These are phyloP conservation scores for Euclidium syriacum DNA, from an alignment of 345 rosid species.

Conservation along the genomic window DNA sequence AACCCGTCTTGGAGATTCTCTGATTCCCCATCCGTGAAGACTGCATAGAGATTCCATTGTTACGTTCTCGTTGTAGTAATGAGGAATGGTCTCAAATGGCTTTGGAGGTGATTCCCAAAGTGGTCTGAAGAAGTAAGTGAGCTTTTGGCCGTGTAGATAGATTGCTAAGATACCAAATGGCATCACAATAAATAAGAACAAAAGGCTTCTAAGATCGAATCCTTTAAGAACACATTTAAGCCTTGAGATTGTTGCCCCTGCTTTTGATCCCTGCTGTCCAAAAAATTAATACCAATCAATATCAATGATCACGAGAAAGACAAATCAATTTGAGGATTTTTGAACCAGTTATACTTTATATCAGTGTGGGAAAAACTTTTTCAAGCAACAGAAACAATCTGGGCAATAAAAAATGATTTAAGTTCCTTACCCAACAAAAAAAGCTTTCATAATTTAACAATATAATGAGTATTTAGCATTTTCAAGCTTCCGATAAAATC, in stretches of 20 bases:
- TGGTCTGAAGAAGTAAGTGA: constrained; percentile 31
- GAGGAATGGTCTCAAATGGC: constrained; percentile 22
- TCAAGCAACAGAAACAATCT: constrained; percentile 26
- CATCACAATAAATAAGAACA: constrained; percentile 20
- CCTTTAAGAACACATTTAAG: constrained; percentile 30
- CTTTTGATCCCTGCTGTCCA: constrained; percentile 25
- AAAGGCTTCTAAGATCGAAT: constrained; percentile 20
- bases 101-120: constrained; percentile 34
- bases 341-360: not conserved
- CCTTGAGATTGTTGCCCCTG: constrained; percentile 29
- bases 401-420: not conserved
- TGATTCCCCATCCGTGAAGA: constrained; percentile 84
- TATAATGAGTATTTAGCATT: not conserved
- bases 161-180: constrained; percentile 27
- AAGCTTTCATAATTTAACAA: not conserved
- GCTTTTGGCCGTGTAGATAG: constrained; percentile 31
- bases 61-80: constrained; percentile 48
- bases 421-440: not conserved
- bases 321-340: not conserved
- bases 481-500: not conserved
- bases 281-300: not conserved
- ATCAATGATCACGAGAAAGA: not conserved
- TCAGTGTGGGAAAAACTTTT: not conserved
- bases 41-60: constrained; percentile 59
- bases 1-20: constrained; percentile 74